Evolutionary conservation across 768 basidiomycete species (phyloP).

Genomic region (Lanmaoa pseudosensibilis): DNA sequence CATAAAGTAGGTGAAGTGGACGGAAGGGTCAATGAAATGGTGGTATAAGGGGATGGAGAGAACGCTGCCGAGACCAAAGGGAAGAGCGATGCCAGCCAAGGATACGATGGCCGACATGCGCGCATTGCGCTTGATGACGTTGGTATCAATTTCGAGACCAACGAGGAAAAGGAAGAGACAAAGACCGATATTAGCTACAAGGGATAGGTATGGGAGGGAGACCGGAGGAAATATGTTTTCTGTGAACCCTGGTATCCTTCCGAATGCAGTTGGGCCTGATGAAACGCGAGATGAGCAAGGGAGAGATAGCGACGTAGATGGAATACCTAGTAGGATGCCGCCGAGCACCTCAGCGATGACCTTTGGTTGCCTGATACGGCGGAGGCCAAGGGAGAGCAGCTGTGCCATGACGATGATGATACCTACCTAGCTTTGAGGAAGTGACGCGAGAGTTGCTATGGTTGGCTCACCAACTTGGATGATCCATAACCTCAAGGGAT

Average conservation of each 20-base stretch:
- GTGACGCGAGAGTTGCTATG: background rate
- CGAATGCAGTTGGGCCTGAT: slow-evolving; percentile 54
- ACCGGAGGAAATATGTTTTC: slow-evolving; percentile 75
- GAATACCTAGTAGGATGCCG: slow-evolving; percentile 79
- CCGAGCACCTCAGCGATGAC: slow-evolving; percentile 85
- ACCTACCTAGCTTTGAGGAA: slow-evolving; percentile 40
- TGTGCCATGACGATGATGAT: slow-evolving; percentile 83
- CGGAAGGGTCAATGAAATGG: slow-evolving; percentile 56
- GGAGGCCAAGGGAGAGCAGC: slow-evolving; percentile 66
- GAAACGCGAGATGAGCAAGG: background rate
- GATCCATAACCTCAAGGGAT: slow-evolving; percentile 78
- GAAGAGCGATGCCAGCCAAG: slow-evolving; percentile 79
- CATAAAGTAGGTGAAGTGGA: slow-evolving; percentile 87
- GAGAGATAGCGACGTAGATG: slow-evolving; percentile 35
- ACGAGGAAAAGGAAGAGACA: slow-evolving; percentile 91
- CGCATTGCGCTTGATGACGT: slow-evolving; percentile 76
- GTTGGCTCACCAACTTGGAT: slow-evolving; percentile 66
- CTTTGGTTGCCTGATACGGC: slow-evolving; percentile 80
- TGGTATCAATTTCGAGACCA: slow-evolving; percentile 85
- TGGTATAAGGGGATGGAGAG: slow-evolving; percentile 55
- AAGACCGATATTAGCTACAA: slow-evolving; percentile 87
- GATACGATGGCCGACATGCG: slow-evolving; percentile 69
- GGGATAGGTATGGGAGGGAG: slow-evolving; percentile 75
- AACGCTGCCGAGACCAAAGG: slow-evolving; percentile 82
- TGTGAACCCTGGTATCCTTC: slow-evolving; percentile 88